A percentile compares a stretch with the other conserved stretches of the same genome.
These are phyloP conservation scores for Kwoniella botswanensis DNA, from an alignment of 768 basidiomycete species.

Conservation along the genomic window DNA sequence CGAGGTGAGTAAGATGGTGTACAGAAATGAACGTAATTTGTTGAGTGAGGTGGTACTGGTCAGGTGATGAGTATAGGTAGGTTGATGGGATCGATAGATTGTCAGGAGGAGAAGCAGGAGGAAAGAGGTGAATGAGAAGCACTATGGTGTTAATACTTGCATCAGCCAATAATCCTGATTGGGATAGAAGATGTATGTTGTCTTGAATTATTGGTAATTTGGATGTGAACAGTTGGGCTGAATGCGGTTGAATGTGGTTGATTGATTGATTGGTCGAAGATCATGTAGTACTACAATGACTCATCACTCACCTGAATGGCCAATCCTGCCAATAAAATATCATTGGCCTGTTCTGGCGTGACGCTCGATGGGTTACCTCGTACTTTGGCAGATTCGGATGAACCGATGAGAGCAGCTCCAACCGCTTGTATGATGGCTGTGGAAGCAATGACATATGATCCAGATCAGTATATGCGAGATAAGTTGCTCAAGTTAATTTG, in stretches of 20 bases:
- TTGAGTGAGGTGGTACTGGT: neutral
- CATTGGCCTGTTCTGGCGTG: slow-evolving; percentile 52
- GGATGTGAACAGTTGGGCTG: neutral
- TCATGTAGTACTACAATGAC: too few relatives aligned
- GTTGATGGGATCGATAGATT: slow-evolving; percentile 33
- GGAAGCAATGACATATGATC: neutral
- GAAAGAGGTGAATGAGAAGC: slow-evolving; percentile 54
- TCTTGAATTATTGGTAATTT: neutral
- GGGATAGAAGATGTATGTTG: neutral
- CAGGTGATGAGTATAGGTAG: neutral
- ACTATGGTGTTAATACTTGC: slow-evolving; percentile 24
- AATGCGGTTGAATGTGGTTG: neutral
- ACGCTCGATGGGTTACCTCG: slow-evolving; percentile 33
- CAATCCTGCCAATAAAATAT: slow-evolving; percentile 58
- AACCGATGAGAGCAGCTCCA: slow-evolving; percentile 58
- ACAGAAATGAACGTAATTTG: slow-evolving; percentile 36
- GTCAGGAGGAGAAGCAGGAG: slow-evolving; percentile 45
- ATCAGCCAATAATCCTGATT: neutral
- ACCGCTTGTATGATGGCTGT: slow-evolving; percentile 54
- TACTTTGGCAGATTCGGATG: slow-evolving; percentile 51
- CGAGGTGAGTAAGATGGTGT: slow-evolving; percentile 47
- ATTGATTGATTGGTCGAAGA: neutral
- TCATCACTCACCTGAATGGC: slow-evolving; percentile 50
- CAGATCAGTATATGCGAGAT: neutral
- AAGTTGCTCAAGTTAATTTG: neutral